Evolutionary conservation across 192 early-diverging fungal genomes (phyloP), one percentile per base, ranked within the genome.

Genomic region (Coemansia sp.): DNA sequence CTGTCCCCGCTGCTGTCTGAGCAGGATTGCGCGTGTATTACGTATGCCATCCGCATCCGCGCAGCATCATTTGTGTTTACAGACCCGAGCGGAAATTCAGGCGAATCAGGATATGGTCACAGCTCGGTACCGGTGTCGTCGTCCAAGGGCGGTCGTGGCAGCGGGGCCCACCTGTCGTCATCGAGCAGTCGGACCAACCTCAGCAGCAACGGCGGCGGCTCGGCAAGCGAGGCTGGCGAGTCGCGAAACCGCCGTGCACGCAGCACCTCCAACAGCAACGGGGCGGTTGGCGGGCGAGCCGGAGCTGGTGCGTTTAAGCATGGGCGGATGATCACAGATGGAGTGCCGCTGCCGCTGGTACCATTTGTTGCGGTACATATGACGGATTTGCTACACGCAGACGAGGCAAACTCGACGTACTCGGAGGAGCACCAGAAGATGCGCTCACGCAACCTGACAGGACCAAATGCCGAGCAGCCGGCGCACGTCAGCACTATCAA

Each of bases 291-390:
- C 16, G 64, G 74, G 18, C 63, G 44, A 23, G 22, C 47, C 12
- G 69, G 69, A 5, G 42, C 24, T 23, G 49, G 68, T 18, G 21
- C 61, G 8, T 69, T 61, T 52, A 71, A 65, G 46, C 70, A 69
- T 31, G 70, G 70, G 3, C 61, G 62, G n/a, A 69, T 71, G 63
- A 58, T 67, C 1, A 64, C 66, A 21, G 69, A 73, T 38, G 70
- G 70, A 19, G 58, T 54, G 10, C 72, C 77, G 23, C 53, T 81
- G 16, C 78, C 81, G 4, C 46, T 82, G 19, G 63, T 82, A 18
- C 81, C 81, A 2, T 82, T 82, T 47, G 64, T 82, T 18, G 81
- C 73, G 5, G 77, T 82, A 54, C 81, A 82, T 19, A 71, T 82
- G 73, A 82, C 81, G 1, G 81, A 82, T 45, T 62, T 82, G 57